Conservation (phyloP, 2,329 filamentous ascomycete genomes). For the Cadophora sp. region DNA sequence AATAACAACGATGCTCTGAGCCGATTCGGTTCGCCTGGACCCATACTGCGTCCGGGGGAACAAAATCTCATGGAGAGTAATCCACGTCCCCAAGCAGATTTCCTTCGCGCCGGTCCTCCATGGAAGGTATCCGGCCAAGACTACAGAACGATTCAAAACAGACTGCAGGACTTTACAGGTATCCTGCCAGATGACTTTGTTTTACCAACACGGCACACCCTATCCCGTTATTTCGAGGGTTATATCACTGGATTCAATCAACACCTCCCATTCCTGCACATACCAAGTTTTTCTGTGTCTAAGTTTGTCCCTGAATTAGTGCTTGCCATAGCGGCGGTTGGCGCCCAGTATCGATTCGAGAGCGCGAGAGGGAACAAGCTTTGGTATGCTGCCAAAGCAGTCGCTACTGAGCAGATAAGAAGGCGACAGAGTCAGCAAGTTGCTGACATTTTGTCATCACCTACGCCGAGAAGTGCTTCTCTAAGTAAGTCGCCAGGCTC, state of each 20-base stretch:
- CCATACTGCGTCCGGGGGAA: slow-evolving; percentile 16
- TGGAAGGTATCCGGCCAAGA: slow-evolving; percentile 61
- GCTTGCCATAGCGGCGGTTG: slow-evolving; percentile 70
- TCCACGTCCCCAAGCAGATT: slow-evolving; percentile 23
- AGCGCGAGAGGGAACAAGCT: slow-evolving; percentile 64
- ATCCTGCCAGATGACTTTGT: slow-evolving; percentile 68
- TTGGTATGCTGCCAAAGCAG: slow-evolving; percentile 66
- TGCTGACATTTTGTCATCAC: slow-evolving; percentile 22
- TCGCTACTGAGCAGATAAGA: slow-evolving; percentile 64
- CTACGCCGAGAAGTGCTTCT: slow-evolving; percentile 17
- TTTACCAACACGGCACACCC: slow-evolving; percentile 71
- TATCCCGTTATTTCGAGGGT: slow-evolving; percentile 72
- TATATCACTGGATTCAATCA: slow-evolving; percentile 72
- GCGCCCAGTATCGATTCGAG: slow-evolving; percentile 71
- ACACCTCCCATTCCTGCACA: slow-evolving; percentile 68
- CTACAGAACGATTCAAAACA: slow-evolving; percentile 61
- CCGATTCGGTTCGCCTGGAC: slow-evolving; percentile 23
- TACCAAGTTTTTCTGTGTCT: slow-evolving; percentile 68
- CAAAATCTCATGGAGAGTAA: slow-evolving; percentile 23
- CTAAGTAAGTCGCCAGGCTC: slow-evolving; percentile 20
- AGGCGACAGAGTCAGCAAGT: slow-evolving; percentile 57
- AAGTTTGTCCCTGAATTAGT: slow-evolving; percentile 72
- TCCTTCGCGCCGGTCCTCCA: slow-evolving; percentile 39
- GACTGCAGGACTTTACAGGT: slow-evolving; percentile 66
- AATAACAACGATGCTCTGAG: slow-evolving; percentile 20